These are phyloP conservation scores for Acmispon strigosus DNA, from an alignment of 306 rosid genomes.

Conservation along the genomic window DNA sequence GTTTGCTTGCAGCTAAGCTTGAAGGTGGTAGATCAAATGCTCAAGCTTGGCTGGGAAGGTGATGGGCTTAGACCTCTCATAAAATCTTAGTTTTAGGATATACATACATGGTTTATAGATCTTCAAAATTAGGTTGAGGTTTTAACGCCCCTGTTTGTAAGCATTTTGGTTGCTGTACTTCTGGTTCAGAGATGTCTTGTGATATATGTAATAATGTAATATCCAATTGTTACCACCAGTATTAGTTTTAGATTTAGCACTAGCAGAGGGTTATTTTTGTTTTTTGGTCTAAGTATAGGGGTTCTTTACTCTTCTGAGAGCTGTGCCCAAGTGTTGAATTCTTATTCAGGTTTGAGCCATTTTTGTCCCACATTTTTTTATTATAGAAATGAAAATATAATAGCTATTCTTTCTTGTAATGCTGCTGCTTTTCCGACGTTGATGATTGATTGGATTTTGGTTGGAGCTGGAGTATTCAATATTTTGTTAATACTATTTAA, in stretches of 20 bases:
- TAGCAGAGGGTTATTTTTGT: too few species aligned
- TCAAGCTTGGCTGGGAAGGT: conserved; percentile 99
- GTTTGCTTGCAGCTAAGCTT: conserved; percentile 82
- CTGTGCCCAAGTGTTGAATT: conserved; percentile 29
- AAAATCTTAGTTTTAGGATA: conserved; percentile 56
- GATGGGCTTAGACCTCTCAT: conserved; percentile 87
- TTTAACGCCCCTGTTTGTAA: conserved; percentile 22
- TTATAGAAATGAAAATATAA: conserved; percentile 37
- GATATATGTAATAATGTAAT: conserved; percentile 39
- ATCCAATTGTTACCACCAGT: conserved; percentile 31
- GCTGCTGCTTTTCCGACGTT: conserved; percentile 1
- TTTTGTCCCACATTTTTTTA: conserved; percentile 34
- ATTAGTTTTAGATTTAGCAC: conserved; percentile 43
- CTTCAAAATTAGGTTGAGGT: conserved; percentile 28
- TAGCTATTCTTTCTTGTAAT: conserved; percentile 25
- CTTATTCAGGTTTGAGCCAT: conserved; percentile 41
- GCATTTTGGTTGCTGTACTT: conserved; percentile 21
- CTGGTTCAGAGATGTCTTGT: conserved; percentile 35
- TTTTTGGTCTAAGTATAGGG: not conserved
- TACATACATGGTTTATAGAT: conserved; percentile 30
- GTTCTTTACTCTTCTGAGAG: conserved; percentile 20
- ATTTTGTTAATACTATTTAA: not conserved
- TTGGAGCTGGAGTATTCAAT: conserved; percentile 1
- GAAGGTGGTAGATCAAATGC: conserved; percentile 98
- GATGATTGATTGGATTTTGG: not conserved